Base-by-base conservation (phyloP, 2,329 filamentous ascomycete genomes). In the Emmonsia crescens region DNA sequence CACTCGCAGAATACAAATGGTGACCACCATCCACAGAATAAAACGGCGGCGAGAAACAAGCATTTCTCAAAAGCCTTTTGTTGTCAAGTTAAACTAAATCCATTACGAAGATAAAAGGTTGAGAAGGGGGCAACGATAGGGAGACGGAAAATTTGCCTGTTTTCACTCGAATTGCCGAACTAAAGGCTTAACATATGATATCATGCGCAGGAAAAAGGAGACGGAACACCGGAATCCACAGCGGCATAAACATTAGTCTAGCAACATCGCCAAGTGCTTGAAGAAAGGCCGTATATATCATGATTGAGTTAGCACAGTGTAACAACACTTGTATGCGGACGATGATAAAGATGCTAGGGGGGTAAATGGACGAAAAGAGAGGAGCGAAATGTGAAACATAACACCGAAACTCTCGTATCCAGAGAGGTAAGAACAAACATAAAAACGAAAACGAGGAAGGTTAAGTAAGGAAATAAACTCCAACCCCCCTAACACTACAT, bases 401-500 rank as follows among this genome's bases (percentile, higher is more conserved):
- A 56, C 52, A 27, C 52, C 52, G 52, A 56, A 56, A 56, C 14
- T 27, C 33, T 6, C 31, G n/a, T 40, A 40, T 40, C 52, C 21
- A 40, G 29, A 16, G 33, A 40, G 33, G 48, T 10, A 51, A 54
- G 14, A 16, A 38, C 33, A 38, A 24, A 16, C 31, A 38, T 27
- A 24, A 56, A 40, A 56, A 40, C 5, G 12, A 40, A 27, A 40
- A 14, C 10, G 1, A 19, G 12, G 12, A 40, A 40, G 21, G 4
- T 40, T 12, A 49, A 2, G 12, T 24, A 27, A 4, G 8, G 19
- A 46, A 31, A 12, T 2, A 9, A 36, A 2, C n/a, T 2, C 24
- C 5, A 31, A 1, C 2, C 1, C 16, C 16, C 14, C 14, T 9
- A 5, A 14, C 19, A 27, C 48, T 72, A 83, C 80, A 83, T 82